Conservation (phyloP, 2,329 filamentous ascomycete species). For the Cyclaneusma minus region DNA sequence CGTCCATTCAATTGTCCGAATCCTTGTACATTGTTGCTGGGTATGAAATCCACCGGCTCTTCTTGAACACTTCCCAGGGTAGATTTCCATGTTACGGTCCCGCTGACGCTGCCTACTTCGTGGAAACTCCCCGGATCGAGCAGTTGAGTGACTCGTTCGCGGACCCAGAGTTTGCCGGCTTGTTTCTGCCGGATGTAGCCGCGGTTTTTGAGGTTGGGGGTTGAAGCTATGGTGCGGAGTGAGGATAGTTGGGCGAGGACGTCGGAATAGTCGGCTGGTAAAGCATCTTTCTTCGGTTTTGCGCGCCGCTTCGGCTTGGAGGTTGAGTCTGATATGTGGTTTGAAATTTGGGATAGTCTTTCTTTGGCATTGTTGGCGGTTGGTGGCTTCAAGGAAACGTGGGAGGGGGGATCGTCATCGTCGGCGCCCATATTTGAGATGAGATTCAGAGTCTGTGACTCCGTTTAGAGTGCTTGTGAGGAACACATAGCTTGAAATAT, state of each 20-base stretch:
- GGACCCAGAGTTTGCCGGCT: constrained; percentile 49
- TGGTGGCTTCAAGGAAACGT: too few relatives aligned
- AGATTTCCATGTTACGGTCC: constrained; percentile 42
- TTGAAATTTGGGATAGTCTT: constrained; percentile 15
- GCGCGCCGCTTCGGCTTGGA: constrained; percentile 14
- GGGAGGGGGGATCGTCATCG: constrained; percentile 3
- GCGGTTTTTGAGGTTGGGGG: constrained; percentile 33
- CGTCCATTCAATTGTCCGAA: constrained; percentile 35
- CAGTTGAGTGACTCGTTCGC: constrained; percentile 42
- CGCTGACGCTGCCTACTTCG: constrained; percentile 44
- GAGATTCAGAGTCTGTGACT: too few relatives aligned
- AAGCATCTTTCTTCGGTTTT: constrained; percentile 21
- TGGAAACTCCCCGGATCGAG: constrained; percentile 38
- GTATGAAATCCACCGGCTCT: constrained; percentile 33
- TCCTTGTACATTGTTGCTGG: constrained; percentile 48
- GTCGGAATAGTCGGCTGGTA: constrained; percentile 46
- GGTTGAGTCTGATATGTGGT: constrained; percentile 11
- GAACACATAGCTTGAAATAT: too few relatives aligned
- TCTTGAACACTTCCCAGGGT: constrained; percentile 27
- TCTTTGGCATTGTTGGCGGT: constrained; percentile 17
- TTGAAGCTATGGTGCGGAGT: constrained; percentile 35
- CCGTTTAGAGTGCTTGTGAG: too few relatives aligned
- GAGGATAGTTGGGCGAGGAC: constrained; percentile 38
- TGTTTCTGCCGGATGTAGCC: constrained; percentile 48
- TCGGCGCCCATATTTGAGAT: constrained; percentile 7